Conservation (phyloP, 176 grass and related monocot genomes). For the Triticum turgidum region DNA sequence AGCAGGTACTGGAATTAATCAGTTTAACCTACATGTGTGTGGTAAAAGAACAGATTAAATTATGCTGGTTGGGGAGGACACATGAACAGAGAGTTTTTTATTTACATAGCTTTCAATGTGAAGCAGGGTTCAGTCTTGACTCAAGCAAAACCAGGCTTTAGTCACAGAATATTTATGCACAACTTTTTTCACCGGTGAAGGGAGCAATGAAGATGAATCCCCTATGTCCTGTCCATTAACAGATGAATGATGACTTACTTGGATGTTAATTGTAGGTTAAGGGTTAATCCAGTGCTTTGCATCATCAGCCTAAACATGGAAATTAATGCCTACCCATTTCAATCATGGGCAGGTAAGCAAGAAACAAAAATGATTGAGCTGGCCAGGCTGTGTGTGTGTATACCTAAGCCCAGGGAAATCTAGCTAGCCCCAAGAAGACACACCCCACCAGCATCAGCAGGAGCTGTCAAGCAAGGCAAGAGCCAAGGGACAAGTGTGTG, state of each 20-base stretch:
- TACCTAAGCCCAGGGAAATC: conserved; percentile 24
- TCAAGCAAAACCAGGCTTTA: background rate
- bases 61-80: too few species aligned
- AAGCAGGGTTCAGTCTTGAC: background rate
- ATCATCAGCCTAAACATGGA: background rate
- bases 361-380: background rate
- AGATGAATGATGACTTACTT: conserved; percentile 3
- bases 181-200: background rate
- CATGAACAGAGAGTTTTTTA: too few species aligned
- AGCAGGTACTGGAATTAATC: too few species aligned
- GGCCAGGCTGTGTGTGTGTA: conserved; percentile 36
- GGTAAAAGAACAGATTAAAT: too few species aligned
- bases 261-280: background rate
- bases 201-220: background rate
- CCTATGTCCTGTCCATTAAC: background rate
- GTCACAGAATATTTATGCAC: conserved; percentile 5
- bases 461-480: conserved; percentile 27
- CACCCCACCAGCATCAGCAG: conserved; percentile 26
- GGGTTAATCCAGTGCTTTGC: background rate
- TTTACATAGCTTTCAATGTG: too few species aligned
- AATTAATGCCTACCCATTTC: conserved; percentile 8
- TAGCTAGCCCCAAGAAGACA: conserved; percentile 6
- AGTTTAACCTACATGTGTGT: too few species aligned
- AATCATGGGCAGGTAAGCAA: conserved; percentile 8
- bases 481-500: conserved; percentile 18